phyloP scores from a whole-genome alignment of 2,329 filamentous ascomycete genomes.

The Septoria petroselini region DNA sequence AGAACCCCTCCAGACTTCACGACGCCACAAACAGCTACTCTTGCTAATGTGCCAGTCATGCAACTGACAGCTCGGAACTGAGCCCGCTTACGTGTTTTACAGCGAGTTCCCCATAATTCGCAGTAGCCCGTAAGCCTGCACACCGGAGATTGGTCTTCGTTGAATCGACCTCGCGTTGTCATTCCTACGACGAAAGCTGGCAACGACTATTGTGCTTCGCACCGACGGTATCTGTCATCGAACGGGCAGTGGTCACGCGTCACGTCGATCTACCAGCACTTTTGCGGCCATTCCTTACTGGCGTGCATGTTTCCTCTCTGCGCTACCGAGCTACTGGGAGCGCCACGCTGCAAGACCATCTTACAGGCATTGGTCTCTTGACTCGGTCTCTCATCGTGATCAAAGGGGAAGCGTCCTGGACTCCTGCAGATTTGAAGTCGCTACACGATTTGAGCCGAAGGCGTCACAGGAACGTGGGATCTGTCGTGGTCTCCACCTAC shows the following conservation, averaged over 20 bases:
- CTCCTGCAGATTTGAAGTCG: not conserved
- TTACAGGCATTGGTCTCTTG: constrained; percentile 1
- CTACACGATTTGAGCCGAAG: not conserved
- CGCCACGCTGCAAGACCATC: constrained; percentile 14
- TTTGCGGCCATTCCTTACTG: constrained; percentile 22
- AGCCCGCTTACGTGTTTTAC: constrained; percentile 2
- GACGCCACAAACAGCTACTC: not conserved
- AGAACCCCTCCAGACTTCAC: not conserved
- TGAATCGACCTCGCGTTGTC: not conserved
- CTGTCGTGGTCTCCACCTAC: not conserved
- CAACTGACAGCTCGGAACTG: constrained; percentile 17
- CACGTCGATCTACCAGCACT: constrained; percentile 16
- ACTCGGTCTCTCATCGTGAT: constrained; percentile 5
- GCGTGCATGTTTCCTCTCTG: constrained; percentile 17
- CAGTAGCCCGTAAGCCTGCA: constrained; percentile 6
- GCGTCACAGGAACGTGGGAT: not conserved
- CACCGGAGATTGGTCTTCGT: constrained; percentile 1
- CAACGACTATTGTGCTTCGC: not conserved
- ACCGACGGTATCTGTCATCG: constrained; percentile 9
- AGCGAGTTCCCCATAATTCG: constrained; percentile 2
- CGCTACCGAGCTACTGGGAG: constrained; percentile 17
- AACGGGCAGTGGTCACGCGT: constrained; percentile 14
- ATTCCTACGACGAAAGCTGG: not conserved
- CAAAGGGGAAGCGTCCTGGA: not conserved
- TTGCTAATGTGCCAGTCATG: not conserved